Evolutionary conservation across 805 yeast genomes (phyloP), one percentile per base, ranked within the genome.

Genomic region (Pichia exigua): DNA sequence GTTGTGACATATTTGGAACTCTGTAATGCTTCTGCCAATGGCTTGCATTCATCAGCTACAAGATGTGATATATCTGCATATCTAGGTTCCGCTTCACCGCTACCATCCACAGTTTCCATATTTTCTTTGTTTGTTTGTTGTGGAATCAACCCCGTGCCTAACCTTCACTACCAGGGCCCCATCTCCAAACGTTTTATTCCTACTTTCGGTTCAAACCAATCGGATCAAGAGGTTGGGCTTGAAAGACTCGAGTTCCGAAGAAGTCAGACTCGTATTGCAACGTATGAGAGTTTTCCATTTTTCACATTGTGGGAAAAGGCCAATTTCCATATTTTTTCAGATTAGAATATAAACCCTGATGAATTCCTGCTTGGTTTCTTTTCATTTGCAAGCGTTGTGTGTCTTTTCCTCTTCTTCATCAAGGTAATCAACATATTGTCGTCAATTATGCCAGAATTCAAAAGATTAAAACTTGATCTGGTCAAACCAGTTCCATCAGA

Each of bases 401-500:
- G n/a, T n/a, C n/a, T 15, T n/a, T 35, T 35, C 39, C 10, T n/a
- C 12, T 18, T 21, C 12, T 22, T 20, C 21, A 40, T n/a, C 20
- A 17, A 22, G 20, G 13, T 24, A 27, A 13, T 3, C n/a, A 13
- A 30, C 3, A 12, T 9, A 4, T n/a, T 3, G 4, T 13, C 35
- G 4, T 13, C 2, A 30, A 47, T 50, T 53, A 65, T 66, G 67
- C 61, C 68, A 24, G 66, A 66, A 49, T 69, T 68, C 57, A 69
- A 69, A 50, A 69, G 70, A 59, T 61, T 69, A 45, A 69, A 68
- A 57, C 58, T 69, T 24, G 67, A 69, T 52, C 57, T 68, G 44
- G 60, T 66, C 26, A 68, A 65, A 44, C 95, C 96, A 11, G 96
- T 91, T 41, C 98, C 98, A 38, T 82, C 89, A 39, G 98, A 94